Base-by-base conservation (phyloP, 306 rosid species). In the Erythrophleum fordii region DNA sequence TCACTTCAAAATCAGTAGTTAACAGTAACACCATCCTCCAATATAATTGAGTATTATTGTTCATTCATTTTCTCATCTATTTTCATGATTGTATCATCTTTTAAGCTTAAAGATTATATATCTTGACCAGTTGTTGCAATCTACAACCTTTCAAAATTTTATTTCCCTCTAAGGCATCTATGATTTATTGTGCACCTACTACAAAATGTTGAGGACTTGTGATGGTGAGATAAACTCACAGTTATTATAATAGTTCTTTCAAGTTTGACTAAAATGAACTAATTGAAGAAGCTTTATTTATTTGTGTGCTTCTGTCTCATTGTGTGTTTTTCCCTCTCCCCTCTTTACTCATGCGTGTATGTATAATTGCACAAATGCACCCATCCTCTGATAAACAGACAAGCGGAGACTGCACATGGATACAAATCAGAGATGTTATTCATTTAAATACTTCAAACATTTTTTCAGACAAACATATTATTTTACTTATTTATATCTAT, bases 1-100 rank as follows among this genome's bases (percentile, higher is more conserved):
- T 69, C 66, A 60, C 62, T 23, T 56, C 75, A 60, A 60, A 76
- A 20, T 49, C 49, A 69, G 37, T 25, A 48, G 53, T 64, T 39
- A 31, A 31, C 42, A 39, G 42, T 68, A 65, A 22, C 34, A 11
- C 51, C 72, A 46, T 46, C 10, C 65, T 62, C 81, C 76, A 31
- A 26, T 45, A n/a, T 46, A 23, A 75, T 61, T 52, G 76, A 69
- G 46, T 69, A 58, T 69, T 61, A 39, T 46, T 83, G 53, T 66
- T 28, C 78, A 61, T 80, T 75, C 76, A 62, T 53, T 76, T 75
- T 73, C 77, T 59, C 75, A 23, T 25, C 60, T 45, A 20, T 45
- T 70, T 49, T 49, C 61, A 72, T 28, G 64, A 26, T 68, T 68
- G 49, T 37, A 31, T 48, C 42, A 64, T 49, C 17, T 8, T 62